These are phyloP conservation scores for Nigrograna mackinnonii DNA, from an alignment of 2,329 filamentous ascomycete genomes.

Conservation along the genomic window DNA sequence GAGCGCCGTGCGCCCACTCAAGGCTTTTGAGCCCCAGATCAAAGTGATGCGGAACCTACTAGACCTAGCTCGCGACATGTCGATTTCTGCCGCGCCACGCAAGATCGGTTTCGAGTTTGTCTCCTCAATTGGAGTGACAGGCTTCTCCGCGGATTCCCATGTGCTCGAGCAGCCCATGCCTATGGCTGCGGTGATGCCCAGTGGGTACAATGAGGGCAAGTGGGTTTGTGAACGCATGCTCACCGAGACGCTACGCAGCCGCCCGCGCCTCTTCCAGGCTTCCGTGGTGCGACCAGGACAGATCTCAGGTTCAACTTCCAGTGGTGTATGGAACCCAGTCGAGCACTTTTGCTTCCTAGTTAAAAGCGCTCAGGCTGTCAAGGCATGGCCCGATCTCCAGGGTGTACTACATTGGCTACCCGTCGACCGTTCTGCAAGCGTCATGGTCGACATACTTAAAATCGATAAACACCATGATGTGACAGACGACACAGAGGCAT, in stretches of 20 bases:
- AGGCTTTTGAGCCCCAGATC: constrained; percentile 56
- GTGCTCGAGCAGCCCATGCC: constrained; percentile 49
- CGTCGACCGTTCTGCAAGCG: constrained; percentile 44
- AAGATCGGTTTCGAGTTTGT: constrained; percentile 41
- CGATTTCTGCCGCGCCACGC: constrained; percentile 6
- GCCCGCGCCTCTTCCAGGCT: constrained; percentile 46
- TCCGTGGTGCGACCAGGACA: constrained; percentile 54
- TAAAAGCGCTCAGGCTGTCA: constrained; percentile 53
- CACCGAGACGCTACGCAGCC: constrained; percentile 47
- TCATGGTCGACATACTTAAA: constrained; percentile 35
- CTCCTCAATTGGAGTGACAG: constrained; percentile 45
- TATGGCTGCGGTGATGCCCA: constrained; percentile 26
- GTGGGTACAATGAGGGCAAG: constrained; percentile 58
- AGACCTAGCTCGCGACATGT: constrained; percentile 44
- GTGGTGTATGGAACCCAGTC: constrained; percentile 57
- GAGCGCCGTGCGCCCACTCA: constrained; percentile 55
- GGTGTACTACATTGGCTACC: constrained; percentile 51
- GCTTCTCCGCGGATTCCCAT: constrained; percentile 19
- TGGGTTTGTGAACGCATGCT: constrained; percentile 54
- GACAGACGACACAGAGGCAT: constrained; percentile 7
- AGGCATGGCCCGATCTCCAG: constrained; percentile 44
- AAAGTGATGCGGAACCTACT: constrained; percentile 55
- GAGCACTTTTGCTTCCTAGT: constrained; percentile 56
- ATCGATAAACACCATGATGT: constrained; percentile 2
- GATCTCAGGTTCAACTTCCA: constrained; percentile 53